Base-by-base conservation (phyloP, 2,329 filamentous ascomycete genomes). In the Alternaria angustiovoidea region DNA sequence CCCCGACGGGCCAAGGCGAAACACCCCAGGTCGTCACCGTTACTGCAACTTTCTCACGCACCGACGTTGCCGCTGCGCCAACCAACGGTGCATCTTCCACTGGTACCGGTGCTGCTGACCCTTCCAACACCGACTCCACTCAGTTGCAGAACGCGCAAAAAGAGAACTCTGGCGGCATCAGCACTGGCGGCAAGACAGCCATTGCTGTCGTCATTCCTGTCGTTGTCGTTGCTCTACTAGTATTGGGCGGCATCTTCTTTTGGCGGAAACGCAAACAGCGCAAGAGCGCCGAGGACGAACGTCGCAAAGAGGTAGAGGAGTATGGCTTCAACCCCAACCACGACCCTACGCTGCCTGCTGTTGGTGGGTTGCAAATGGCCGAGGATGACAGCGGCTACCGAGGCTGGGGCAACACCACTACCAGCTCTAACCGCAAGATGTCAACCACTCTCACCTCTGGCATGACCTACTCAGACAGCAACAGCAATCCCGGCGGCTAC, bases 321-420 rank as follows among this genome's bases (percentile, higher is more conserved):
- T 98, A 98, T 77, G 90, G 91, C 32, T 98, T 94, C 83, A 98
- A 98, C 78, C 95, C 95, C n/a, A 98, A 98, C 80, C 90, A 93
- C 61, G 94, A 97, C 75, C 93, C 94, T 0, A 93, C 91, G 1
- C 84, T 97, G 12, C 88, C 88, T 7, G 83, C 84, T 9, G 82
- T 87, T 16, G 82, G 80, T 14, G 82, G 80, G 26, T 80, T 84
- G 53, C 85, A 85, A 54, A 93, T 94, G 89, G 86, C 88, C 59
- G 92, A 97, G 64, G 86, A 86, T 59, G 85, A 84, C 55, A 86
- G 88, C 2, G 94, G 94, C 48, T 99, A 99, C 81, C 90, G 95
- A 68, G 95, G 95, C 67, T 99, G 95, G 95, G 94, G 94, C 56
- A 91, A 90, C 52, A 93, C 91, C 2, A 90, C 90, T 0, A 91